Base-by-base conservation (phyloP, 768 basidiomycete species). In the Galerina sulciceps region DNA sequence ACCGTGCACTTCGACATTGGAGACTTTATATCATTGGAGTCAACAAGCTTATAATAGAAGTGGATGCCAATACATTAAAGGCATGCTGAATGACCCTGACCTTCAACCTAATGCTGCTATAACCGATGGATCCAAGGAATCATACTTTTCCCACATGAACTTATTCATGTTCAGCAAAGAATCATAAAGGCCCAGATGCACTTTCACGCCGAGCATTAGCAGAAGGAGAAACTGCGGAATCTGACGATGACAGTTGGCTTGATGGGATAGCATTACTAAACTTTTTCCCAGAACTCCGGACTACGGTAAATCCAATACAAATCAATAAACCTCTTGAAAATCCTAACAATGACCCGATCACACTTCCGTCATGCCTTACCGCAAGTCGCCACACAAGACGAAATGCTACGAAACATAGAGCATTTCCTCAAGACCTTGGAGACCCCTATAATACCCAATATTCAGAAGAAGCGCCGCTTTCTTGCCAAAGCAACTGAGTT, bases 41-140 rank as follows among this genome's bases (percentile, higher is more conserved):
- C 2, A 55, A 47, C 18, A 47, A 60, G 13, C n/a, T 69, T 0
- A 49, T 61, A 0, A 61, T 72, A 0, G 72, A 76, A 41, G 66
- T 71, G 0, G 67, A 73, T 43, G 70, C 70, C 13, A 64, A 23
- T 79, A 73, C 34, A 69, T 74, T 34, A 67, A 68, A 44, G 67
- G 68, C n/a, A 74, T 74, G 71, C 23, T 71, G 17, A 68, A 67
- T 14, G 65, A 69, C 17, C 74, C 69, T 0, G 72, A 75, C 38
- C 50, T 73, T 0, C 67, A 71, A 18, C 53, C 53, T 5, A 54
- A 54, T 44, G 53, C 68, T 0, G 38, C 69, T 0, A 66, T 73
- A 71, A 72, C 55, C 47, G 68, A 3, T 73, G 73, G 73, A 68
- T 72, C 20, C 58, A 57, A 3, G 64, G 57, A 4, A 69, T 74